Base-by-base conservation (phyloP, 2,329 filamentous ascomycete species). In the Aspergillus aculeatus region DNA sequence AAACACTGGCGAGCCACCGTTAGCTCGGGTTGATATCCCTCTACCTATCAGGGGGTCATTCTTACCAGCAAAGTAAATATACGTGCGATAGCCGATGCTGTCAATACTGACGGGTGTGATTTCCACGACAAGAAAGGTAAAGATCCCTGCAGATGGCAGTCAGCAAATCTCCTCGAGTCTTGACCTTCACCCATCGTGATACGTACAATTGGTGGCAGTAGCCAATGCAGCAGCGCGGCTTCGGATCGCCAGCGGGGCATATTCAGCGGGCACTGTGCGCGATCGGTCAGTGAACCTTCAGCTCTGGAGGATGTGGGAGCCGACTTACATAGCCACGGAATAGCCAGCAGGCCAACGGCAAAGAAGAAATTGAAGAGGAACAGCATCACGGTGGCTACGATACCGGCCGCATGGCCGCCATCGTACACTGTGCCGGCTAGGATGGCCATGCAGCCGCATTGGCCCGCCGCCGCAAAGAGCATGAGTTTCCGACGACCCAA, bases 401-500 rank as follows among this genome's bases (percentile, higher is more conserved):
- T 76, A 59, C 75, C 79, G 2, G 75, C 72, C 2, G 73, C 62
- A 14, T 71, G 69, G n/a, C 71, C 65, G 9, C 74, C 77, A 47
- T 76, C 68, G 10, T 71, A 76, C 0, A 81, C 76, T 0, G 80
- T 80, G 9, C 77, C 78, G 2, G 79, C 78, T 10, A 82, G 70
- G 2, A 81, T 69, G 11, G 76, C 77, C 80, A 83, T 82, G 60
- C 80, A 82, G 53, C 66, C 68, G 58, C 75, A 79, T 70, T 85
- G 83, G 1, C 82, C 82, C 2, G 77, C 75, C 0, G 82, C 80
- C 1, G 82, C 80, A 66, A 81, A 85, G 69, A 87, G 80, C 80
- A 87, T 84, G 70, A 87, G 77, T 67, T 84, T 85, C 9, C 85
- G 77, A 5, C 84, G 80, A 19, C 84, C 85, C n/a, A 73, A 64